phyloP scores from a whole-genome alignment of 1,139 yeast species.

The Candida albicans region DNA sequence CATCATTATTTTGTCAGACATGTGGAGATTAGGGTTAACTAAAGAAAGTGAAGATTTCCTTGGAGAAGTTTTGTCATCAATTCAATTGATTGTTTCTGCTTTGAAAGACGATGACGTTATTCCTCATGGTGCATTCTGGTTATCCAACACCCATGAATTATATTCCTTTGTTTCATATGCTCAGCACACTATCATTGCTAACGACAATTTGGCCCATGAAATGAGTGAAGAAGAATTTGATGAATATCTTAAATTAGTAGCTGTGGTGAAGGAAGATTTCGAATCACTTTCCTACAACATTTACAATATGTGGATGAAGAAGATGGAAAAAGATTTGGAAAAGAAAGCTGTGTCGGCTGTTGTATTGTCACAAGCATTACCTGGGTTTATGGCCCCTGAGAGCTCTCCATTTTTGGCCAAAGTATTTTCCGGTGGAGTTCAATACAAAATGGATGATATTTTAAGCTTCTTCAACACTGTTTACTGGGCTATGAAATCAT shows the following conservation, averaged over 20 bases:
- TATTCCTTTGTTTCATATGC: conserved; percentile 95
- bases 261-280: conserved; percentile 91
- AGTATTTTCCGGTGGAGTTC: conserved; percentile 71
- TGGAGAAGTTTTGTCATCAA: conserved; percentile 86
- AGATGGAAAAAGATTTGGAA: conserved; percentile 86
- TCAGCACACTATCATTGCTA: conserved; percentile 82
- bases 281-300: conserved; percentile 92
- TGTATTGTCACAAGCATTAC: conserved; percentile 89
- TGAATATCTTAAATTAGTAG: conserved; percentile 85
- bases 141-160: conserved; percentile 93
- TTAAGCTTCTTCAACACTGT: conserved; percentile 87
- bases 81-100: conserved; percentile 72
- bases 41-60: conserved; percentile 88
- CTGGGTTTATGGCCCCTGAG: conserved; percentile 94
- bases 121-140: conserved; percentile 96
- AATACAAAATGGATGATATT: conserved; percentile 93
- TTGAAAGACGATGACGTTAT: conserved; percentile 85
- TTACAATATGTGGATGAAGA: conserved; percentile 97
- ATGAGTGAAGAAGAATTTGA: conserved; percentile 90
- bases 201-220: conserved; percentile 74
- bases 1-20: conserved; percentile 87
- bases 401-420: conserved; percentile 82
- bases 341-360: conserved; percentile 94
- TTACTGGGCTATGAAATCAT: conserved; percentile 91
- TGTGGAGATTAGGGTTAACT: conserved; percentile 97